Conservation (phyloP, 495 filamentous ascomycete species). For the Tuber microsphaerosporum region DNA sequence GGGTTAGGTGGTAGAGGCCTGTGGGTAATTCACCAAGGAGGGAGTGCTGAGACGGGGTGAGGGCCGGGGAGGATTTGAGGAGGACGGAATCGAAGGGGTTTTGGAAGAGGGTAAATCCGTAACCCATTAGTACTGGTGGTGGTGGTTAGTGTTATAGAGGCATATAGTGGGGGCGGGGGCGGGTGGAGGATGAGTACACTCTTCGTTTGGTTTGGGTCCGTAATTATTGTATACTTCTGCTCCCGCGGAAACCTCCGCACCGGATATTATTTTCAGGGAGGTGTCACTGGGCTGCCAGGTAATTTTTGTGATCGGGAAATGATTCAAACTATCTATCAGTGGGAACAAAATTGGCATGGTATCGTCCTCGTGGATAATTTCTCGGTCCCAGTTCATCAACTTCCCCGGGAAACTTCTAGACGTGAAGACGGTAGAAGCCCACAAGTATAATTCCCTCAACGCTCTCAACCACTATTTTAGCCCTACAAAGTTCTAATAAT, state of each 20-base stretch:
- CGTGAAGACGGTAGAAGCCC: constrained; percentile 58
- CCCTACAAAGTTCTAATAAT: neutral
- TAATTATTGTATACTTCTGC: constrained; percentile 63
- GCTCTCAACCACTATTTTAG: constrained; percentile 23
- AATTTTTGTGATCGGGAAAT: constrained; percentile 53
- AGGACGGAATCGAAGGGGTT: constrained; percentile 49
- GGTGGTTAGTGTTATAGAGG: neutral
- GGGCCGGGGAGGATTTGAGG: constrained; percentile 34
- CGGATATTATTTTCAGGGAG: constrained; percentile 48
- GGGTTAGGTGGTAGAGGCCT: constrained; percentile 27
- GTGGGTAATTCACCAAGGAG: constrained; percentile 7
- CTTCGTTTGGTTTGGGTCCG: constrained; percentile 60
- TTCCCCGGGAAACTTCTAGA: constrained; percentile 51
- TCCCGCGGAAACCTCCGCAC: constrained; percentile 48
- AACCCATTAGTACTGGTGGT: constrained; percentile 56
- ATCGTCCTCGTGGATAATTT: constrained; percentile 3
- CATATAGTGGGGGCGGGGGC: neutral
- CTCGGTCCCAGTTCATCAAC: constrained; percentile 24
- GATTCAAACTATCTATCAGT: constrained; percentile 57
- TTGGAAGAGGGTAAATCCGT: constrained; percentile 57
- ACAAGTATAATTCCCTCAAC: constrained; percentile 56
- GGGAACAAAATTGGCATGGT: constrained; percentile 53
- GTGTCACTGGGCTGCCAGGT: constrained; percentile 53
- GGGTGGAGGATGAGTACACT: constrained; percentile 46
- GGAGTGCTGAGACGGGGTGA: constrained; percentile 15